Evolutionary conservation across 2,329 filamentous ascomycete genomes (phyloP).

Genomic region (Hypoxylon sp.): DNA sequence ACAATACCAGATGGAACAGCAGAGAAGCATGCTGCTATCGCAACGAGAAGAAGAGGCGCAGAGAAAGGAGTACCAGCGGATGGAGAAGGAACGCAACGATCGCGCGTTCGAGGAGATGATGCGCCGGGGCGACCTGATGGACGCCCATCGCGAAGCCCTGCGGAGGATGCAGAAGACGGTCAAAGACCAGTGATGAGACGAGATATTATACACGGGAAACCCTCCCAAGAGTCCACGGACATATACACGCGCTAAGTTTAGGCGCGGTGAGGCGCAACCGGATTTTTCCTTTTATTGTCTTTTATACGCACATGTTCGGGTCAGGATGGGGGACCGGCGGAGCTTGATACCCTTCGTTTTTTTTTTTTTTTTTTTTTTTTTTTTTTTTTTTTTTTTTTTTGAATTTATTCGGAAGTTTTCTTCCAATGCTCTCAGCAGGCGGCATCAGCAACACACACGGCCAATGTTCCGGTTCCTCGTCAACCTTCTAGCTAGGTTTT

Average conservation of each 20-base stretch:
- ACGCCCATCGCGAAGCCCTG: slow-evolving; percentile 81
- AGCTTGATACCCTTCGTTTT: slow-evolving; percentile 38
- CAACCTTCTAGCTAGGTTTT: slow-evolving; percentile 3
- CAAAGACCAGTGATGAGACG: slow-evolving; percentile 41
- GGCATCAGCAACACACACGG: not conserved
- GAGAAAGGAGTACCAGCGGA: slow-evolving; percentile 64
- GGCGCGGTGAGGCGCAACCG: slow-evolving; percentile 16
- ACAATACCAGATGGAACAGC: slow-evolving; percentile 60
- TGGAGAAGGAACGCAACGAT: slow-evolving; percentile 65
- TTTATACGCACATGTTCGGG: slow-evolving; percentile 6
- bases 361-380: slow-evolving; percentile 5
- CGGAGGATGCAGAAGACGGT: slow-evolving; percentile 73
- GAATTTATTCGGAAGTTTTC: too few species aligned
- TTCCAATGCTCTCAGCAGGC: too few species aligned
- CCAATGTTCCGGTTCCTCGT: not conserved
- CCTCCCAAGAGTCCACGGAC: not conserved
- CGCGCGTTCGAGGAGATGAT: slow-evolving; percentile 76
- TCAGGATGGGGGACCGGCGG: slow-evolving; percentile 8
- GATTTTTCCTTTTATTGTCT: slow-evolving; percentile 7
- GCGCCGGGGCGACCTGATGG: slow-evolving; percentile 76
- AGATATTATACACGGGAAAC: not conserved
- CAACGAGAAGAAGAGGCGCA: slow-evolving; percentile 70
- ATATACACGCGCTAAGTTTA: slow-evolving; percentile 1
- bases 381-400: not conserved
- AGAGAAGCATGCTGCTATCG: slow-evolving; percentile 63